Percentiles rank a stretch among this genome's conserved stretches.
phyloP scores from a whole-genome alignment of 2,329 filamentous ascomycete species.

The Xylariaceae sp. region DNA sequence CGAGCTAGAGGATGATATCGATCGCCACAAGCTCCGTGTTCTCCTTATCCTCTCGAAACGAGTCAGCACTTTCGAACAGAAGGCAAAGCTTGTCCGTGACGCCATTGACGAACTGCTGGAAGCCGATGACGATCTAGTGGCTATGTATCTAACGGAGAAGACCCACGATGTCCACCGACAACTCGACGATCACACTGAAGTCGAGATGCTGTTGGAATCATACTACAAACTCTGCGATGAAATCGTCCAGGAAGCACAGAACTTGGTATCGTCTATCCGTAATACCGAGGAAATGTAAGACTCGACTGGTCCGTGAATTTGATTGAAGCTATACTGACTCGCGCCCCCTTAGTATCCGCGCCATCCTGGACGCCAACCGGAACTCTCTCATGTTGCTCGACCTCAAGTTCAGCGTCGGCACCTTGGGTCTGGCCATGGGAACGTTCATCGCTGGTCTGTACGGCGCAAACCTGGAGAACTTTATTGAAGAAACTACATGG shows the following conservation, averaged over 20 bases:
- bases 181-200: conserved; percentile 87
- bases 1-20: conserved; percentile 93
- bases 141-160: conserved; percentile 95
- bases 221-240: conserved; percentile 98
- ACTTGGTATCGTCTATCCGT: conserved; percentile 86
- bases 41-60: conserved; percentile 93
- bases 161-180: conserved; percentile 64
- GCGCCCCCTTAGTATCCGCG: conserved; percentile 65
- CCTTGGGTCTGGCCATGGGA: conserved; percentile 87
- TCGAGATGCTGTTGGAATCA: conserved; percentile 93
- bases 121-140: conserved; percentile 87
- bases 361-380: conserved; percentile 94
- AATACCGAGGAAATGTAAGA: conserved; percentile 97
- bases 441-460: conserved; percentile 98
- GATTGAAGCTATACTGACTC: conserved; percentile 23
- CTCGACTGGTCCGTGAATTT: not conserved
- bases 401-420: conserved; percentile 92
- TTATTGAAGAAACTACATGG: conserved; percentile 87
- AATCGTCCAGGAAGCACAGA: conserved; percentile 91
- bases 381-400: conserved; percentile 97
- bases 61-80: conserved; percentile 94
- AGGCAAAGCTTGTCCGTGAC: conserved; percentile 86
- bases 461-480: conserved; percentile 99
- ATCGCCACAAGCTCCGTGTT: conserved; percentile 84
- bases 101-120: conserved; percentile 93